Evolutionary conservation across 2,329 filamentous ascomycete species (phyloP).

Genomic region (Pseudogymnoascus sp.): DNA sequence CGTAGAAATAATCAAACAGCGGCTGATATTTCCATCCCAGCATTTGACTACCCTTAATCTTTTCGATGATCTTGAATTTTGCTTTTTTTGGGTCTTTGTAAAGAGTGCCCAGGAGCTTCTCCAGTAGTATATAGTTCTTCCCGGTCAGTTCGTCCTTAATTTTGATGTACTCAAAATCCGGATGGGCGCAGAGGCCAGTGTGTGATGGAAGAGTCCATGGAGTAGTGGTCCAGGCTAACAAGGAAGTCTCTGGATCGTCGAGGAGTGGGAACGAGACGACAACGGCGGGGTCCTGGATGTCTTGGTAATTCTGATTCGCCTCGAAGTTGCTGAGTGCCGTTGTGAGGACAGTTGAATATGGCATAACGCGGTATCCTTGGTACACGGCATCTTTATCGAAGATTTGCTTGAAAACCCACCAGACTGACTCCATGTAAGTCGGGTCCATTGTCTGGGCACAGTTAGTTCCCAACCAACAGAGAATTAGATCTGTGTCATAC

Average conservation of each 20-base stretch:
- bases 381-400: conserved; percentile 88
- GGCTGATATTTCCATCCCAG: conserved; percentile 83
- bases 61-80: conserved; percentile 76
- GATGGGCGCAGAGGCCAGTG: conserved; percentile 66
- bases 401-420: conserved; percentile 94
- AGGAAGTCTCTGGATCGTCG: conserved; percentile 62
- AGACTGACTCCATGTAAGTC: conserved; percentile 91
- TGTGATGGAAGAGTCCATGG: conserved; percentile 82
- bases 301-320: conserved; percentile 89
- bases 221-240: conserved; percentile 86
- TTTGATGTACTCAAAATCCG: conserved; percentile 81
- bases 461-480: neutral
- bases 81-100: conserved; percentile 97
- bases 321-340: conserved; percentile 92
- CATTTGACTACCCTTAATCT: conserved; percentile 76
- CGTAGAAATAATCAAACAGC: conserved; percentile 81
- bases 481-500: conserved; percentile 30
- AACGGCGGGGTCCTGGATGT: conserved; percentile 82
- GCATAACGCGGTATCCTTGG: conserved; percentile 86
- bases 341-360: conserved; percentile 83
- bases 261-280: conserved; percentile 81
- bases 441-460: conserved; percentile 70
- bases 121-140: conserved; percentile 77
- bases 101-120: conserved; percentile 69
- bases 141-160: conserved; percentile 74